Percentiles rank a stretch among this genome's conserved stretches.
phyloP scores from a whole-genome alignment of 306 rosid species.

The Quercus bicolor region DNA sequence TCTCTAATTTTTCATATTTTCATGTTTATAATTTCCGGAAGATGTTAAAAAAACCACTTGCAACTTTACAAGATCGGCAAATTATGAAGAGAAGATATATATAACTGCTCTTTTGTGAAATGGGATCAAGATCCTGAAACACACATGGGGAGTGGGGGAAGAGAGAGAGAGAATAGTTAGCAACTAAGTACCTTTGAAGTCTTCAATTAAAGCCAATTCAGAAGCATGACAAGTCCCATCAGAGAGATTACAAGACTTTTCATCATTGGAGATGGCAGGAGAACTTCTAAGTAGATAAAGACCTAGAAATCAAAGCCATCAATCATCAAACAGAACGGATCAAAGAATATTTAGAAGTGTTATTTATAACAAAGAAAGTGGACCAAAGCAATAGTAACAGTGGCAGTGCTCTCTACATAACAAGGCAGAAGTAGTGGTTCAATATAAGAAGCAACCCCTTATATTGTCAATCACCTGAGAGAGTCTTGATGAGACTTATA shows the following conservation, averaged over 20 bases:
- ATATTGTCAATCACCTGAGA: conserved; percentile 62
- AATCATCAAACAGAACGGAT: conserved; percentile 26
- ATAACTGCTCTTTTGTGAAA: not conserved
- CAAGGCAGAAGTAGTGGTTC: conserved; percentile 5
- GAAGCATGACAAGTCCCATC: conserved; percentile 21
- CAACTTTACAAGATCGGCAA: not conserved
- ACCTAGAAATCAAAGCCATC: conserved; percentile 34
- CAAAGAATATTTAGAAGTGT: not conserved
- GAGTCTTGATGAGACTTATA: conserved; percentile 63
- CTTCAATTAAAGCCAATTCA: conserved; percentile 16
- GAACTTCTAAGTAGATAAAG: conserved; percentile 34
- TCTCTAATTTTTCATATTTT: not conserved
- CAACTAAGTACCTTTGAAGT: conserved; percentile 20
- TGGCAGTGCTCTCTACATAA: not conserved
- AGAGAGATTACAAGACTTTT: conserved; percentile 15
- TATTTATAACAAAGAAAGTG: not conserved
- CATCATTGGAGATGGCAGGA: conserved; percentile 19
- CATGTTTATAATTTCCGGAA: not conserved
- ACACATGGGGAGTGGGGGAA: not conserved
- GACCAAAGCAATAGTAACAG: not conserved
- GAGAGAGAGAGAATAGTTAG: not conserved
- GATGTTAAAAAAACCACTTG: not conserved
- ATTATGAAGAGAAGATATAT: not conserved
- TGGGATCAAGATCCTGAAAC: not conserved
- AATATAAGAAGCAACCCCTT: conserved; percentile 5